phyloP scores from a whole-genome alignment of 1,284 basidiomycete species.

The Inonotus hispidus region DNA sequence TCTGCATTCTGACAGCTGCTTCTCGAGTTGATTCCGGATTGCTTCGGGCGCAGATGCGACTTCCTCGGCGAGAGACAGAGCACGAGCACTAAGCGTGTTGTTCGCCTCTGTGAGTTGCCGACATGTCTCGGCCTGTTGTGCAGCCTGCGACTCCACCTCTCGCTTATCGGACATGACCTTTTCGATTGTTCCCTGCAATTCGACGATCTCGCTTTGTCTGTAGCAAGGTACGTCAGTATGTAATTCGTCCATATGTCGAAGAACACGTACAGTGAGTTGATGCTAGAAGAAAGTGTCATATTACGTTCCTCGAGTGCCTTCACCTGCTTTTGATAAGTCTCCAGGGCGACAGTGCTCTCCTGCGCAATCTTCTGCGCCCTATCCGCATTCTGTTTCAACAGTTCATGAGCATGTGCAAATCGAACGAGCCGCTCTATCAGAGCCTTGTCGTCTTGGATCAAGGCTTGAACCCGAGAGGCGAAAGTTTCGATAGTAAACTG shows the following conservation, averaged over 20 bases:
- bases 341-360: conserved; percentile 70
- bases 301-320: conserved; percentile 73
- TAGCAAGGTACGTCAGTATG: conserved; percentile 4
- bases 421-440: conserved; percentile 78
- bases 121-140: conserved; percentile 66
- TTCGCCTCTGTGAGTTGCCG: conserved; percentile 73
- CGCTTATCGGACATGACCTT: conserved; percentile 56
- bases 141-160: conserved; percentile 62
- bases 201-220: conserved; percentile 67
- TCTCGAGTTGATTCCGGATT: conserved; percentile 52
- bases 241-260: conserved; percentile 2
- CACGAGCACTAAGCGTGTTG: conserved; percentile 63
- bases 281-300: conserved; percentile 42
- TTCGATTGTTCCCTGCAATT: conserved; percentile 59
- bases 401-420: conserved; percentile 80
- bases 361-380: conserved; percentile 84
- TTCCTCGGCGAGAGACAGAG: conserved; percentile 72
- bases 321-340: conserved; percentile 87
- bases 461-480: conserved; percentile 65
- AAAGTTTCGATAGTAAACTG: conserved; percentile 70
- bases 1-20: conserved; percentile 42
- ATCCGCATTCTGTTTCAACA: conserved; percentile 86
- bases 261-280: conserved; percentile 49
- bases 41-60: conserved; percentile 56
- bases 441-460: conserved; percentile 75